These are phyloP conservation scores for Termitomyces sp. DNA, from an alignment of 768 basidiomycete species.

Conservation along the genomic window DNA sequence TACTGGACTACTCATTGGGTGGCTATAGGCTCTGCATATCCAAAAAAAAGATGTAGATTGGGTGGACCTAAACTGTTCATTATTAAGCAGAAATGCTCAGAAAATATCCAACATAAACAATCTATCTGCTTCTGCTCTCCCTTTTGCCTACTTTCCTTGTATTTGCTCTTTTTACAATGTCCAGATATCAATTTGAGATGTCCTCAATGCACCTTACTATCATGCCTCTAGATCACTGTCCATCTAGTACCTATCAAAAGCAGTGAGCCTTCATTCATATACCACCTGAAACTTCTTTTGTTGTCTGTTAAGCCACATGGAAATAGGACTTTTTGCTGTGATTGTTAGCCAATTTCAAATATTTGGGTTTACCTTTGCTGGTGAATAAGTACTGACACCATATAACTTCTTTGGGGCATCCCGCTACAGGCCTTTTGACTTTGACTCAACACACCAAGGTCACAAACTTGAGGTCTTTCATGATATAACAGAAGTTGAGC, in stretches of 20 bases:
- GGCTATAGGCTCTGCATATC: not conserved
- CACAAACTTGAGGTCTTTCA: not conserved
- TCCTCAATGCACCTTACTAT: not conserved
- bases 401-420: not conserved
- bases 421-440: not conserved
- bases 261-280: not conserved
- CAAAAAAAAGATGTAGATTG: not conserved
- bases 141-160: not conserved
- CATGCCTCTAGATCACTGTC: not conserved
- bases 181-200: not conserved
- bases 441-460: not conserved
- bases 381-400: conserved; percentile 9
- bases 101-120: conserved; percentile 8
- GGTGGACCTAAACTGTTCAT: not conserved
- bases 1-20: not conserved
- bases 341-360: too few relatives aligned
- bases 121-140: not conserved
- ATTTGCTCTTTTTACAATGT: not conserved
- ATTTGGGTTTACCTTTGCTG: not conserved
- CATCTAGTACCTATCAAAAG: not conserved
- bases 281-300: not conserved
- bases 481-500: not conserved
- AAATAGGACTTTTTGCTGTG: not conserved
- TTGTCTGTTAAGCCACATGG: not conserved
- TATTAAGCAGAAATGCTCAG: conserved; percentile 7